Percentiles rank a stretch among this genome's conserved stretches.
phyloP scores from a whole-genome alignment of 768 basidiomycete genomes.

The Leccinum sublutescens region DNA sequence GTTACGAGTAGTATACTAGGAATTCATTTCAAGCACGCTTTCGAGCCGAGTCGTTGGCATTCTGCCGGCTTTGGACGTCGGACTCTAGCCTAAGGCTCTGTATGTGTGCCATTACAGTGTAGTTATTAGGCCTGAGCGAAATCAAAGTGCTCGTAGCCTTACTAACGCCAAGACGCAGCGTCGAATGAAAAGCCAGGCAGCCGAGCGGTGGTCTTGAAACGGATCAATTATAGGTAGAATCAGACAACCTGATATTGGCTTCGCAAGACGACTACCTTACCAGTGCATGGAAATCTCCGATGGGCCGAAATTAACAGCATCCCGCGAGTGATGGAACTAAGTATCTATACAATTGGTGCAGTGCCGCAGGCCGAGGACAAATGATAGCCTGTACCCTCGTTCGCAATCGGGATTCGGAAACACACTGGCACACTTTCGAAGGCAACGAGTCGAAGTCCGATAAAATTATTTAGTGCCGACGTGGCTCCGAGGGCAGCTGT shows the following conservation, averaged over 20 bases:
- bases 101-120: not conserved
- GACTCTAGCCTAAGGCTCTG: not conserved
- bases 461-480: not conserved
- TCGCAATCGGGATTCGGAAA: not conserved
- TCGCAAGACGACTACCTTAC: not conserved
- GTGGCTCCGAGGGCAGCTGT: not conserved
- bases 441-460: not conserved
- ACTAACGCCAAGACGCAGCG: not conserved
- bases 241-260: too few relatives aligned
- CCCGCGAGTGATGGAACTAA: not conserved
- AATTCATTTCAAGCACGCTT: not conserved
- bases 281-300: not conserved
- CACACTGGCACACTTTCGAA: not conserved
- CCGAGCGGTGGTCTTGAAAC: not conserved
- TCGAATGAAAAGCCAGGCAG: not conserved
- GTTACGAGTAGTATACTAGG: too few relatives aligned
- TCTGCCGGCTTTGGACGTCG: not conserved
- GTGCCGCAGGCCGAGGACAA: not conserved
- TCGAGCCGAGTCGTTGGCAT: not conserved
- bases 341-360: not conserved
- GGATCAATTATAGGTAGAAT: not conserved
- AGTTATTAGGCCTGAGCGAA: too few relatives aligned
- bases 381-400: not conserved
- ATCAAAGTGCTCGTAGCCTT: not conserved
- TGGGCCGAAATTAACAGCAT: not conserved